A percentile compares a stretch with the other conserved stretches of the same genome.
Conservation (phyloP, 208 protist genomes). For the Willaertia magna region DNA sequence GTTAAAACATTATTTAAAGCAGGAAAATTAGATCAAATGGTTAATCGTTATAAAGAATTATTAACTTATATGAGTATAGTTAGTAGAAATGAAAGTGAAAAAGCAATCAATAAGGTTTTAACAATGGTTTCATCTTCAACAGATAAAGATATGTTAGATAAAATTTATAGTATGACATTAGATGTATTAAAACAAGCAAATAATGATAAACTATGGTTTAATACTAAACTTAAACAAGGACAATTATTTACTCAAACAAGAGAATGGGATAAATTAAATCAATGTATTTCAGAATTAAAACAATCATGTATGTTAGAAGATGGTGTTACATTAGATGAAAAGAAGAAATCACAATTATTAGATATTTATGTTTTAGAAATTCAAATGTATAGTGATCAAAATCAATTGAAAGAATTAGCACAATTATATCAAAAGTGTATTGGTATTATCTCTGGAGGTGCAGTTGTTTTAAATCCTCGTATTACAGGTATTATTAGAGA, state of each 20-base stretch:
- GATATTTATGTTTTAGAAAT: constrained; percentile 6
- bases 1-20: neutral
- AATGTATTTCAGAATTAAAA: neutral
- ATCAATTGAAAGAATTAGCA: neutral
- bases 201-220: constrained; percentile 13
- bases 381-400: neutral
- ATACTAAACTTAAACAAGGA: constrained; percentile 8
- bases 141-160: neutral
- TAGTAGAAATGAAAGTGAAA: neutral
- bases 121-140: neutral
- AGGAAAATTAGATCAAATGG: neutral
- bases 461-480: neutral
- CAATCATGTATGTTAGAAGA: neutral
- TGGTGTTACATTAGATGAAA: neutral
- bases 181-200: neutral
- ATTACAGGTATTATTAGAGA: constrained; percentile 58
- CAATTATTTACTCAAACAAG: neutral
- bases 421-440: constrained; percentile 1
- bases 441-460: neutral
- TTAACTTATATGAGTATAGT: neutral
- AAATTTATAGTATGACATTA: neutral
- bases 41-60: neutral
- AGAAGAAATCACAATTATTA: neutral
- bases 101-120: constrained; percentile 5
- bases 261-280: neutral